A percentile compares a stretch with the other conserved stretches of the same genome.
Evolutionary conservation across 1,284 basidiomycete species (phyloP).

Genomic region (Phenoliferia sp.): DNA sequence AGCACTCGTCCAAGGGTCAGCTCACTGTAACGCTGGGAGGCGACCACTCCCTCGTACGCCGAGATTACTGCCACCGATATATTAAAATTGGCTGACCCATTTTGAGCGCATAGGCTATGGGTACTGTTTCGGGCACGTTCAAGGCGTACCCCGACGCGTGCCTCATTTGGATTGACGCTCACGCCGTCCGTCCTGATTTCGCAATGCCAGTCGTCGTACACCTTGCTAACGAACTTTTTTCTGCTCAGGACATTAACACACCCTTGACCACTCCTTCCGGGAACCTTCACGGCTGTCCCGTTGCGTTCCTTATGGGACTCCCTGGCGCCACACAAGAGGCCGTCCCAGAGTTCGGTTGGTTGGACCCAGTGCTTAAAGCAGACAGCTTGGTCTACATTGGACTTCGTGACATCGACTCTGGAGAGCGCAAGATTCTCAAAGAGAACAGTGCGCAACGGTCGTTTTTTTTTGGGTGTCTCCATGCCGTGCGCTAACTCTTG

Average conservation of each 20-base stretch:
- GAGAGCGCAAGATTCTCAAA: conserved; percentile 81
- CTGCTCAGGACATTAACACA: conserved; percentile 94
- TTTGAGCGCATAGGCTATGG: conserved; percentile 76
- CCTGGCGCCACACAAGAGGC: conserved; percentile 41
- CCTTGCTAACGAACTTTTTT: conserved; percentile 35
- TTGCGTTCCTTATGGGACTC: conserved; percentile 71
- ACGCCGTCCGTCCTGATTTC: conserved; percentile 34
- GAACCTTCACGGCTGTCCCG: conserved; percentile 97
- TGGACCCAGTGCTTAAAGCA: conserved; percentile 65
- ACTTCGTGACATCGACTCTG: conserved; percentile 84
- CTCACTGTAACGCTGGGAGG: conserved; percentile 92
- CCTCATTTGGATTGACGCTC: conserved; percentile 71
- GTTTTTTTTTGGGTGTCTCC: too few species aligned
- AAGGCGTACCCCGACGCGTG: conserved; percentile 58
- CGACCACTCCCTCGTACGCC: conserved; percentile 80
- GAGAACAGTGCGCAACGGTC: conserved; percentile 56
- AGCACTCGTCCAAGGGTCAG: conserved; percentile 68
- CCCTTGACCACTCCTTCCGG: conserved; percentile 74
- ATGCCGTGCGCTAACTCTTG: too few species aligned
- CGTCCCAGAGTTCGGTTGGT: conserved; percentile 66
- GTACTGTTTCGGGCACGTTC: conserved; percentile 74
- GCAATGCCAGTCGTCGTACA: background rate
- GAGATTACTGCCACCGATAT: background rate
- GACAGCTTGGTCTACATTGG: conserved; percentile 88
- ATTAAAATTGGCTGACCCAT: background rate